Evolutionary conservation across 352 stramenopile genomes (phyloP).

Genomic region (Peronosclerospora sorghi): DNA sequence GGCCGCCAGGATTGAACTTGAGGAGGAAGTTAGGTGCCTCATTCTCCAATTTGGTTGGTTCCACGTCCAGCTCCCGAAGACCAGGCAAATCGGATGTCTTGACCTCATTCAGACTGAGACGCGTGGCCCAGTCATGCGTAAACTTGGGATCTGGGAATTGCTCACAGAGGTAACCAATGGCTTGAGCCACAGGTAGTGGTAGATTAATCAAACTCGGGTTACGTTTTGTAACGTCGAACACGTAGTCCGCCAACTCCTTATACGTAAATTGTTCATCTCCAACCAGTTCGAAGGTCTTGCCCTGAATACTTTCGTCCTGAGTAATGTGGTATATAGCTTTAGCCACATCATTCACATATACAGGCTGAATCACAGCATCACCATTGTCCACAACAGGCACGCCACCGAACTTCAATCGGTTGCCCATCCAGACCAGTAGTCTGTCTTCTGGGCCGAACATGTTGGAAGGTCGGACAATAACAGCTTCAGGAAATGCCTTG

Average conservation of each 20-base stretch:
- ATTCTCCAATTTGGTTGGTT: slow-evolving; percentile 90
- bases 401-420: slow-evolving; percentile 57
- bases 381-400: slow-evolving; percentile 92
- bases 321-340: slow-evolving; percentile 70
- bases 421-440: slow-evolving; percentile 87
- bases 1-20: slow-evolving; percentile 89
- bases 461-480: slow-evolving; percentile 90
- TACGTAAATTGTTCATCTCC: slow-evolving; percentile 94
- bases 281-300: slow-evolving; percentile 92
- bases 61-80: slow-evolving; percentile 76
- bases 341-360: slow-evolving; percentile 79
- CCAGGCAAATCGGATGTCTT: slow-evolving; percentile 73
- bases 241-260: slow-evolving; percentile 94
- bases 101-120: slow-evolving; percentile 69
- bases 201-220: slow-evolving; percentile 74
- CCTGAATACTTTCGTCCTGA: slow-evolving; percentile 80
- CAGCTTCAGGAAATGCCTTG: slow-evolving; percentile 91
- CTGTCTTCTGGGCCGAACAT: slow-evolving; percentile 94
- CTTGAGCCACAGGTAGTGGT: slow-evolving; percentile 57
- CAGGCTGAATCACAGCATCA: slow-evolving; percentile 87
- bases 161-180: slow-evolving; percentile 72
- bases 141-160: slow-evolving; percentile 80
- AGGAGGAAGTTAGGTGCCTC: slow-evolving; percentile 92
- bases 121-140: slow-evolving; percentile 65
- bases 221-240: slow-evolving; percentile 86